Percentiles rank a stretch among this genome's conserved stretches.
phyloP scores from a whole-genome alignment of 805 yeast species.

The Myxozyma monticola region DNA sequence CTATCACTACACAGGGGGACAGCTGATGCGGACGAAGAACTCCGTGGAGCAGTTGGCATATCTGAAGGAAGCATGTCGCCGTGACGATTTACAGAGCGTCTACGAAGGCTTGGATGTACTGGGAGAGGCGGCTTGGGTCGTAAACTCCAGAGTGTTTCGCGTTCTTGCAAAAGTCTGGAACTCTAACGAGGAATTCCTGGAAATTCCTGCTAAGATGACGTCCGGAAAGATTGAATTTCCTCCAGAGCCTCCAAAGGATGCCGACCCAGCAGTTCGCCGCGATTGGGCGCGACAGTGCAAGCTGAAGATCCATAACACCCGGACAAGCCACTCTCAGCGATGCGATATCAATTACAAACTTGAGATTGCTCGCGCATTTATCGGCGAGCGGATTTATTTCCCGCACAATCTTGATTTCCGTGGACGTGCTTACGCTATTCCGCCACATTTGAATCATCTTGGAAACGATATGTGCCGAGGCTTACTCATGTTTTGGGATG shows the following conservation, averaged over 20 bases:
- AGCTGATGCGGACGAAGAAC: constrained; percentile 73
- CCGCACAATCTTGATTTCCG: constrained; percentile 67
- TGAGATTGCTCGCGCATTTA: constrained; percentile 91
- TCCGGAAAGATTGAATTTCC: constrained; percentile 51
- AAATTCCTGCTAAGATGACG: constrained; percentile 57
- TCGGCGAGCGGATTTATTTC: constrained; percentile 60
- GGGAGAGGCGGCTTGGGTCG: constrained; percentile 91
- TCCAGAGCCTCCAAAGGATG: constrained; percentile 58
- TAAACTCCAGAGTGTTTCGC: constrained; percentile 68
- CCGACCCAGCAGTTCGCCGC: constrained; percentile 70
- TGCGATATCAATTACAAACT: constrained; percentile 92
- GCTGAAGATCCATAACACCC: constrained; percentile 57
- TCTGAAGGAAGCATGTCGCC: constrained; percentile 76
- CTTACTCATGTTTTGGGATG: constrained; percentile 60
- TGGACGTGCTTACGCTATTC: constrained; percentile 64
- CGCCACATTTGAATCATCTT: constrained; percentile 63
- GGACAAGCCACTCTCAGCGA: constrained; percentile 76
- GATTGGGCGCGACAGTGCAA: constrained; percentile 68
- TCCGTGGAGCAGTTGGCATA: constrained; percentile 90
- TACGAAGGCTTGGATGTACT: constrained; percentile 81
- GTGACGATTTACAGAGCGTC: constrained; percentile 63
- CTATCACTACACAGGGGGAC: constrained; percentile 62
- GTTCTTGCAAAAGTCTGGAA: constrained; percentile 84
- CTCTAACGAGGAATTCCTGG: constrained; percentile 68
- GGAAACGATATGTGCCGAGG: constrained; percentile 63